phyloP scores from a whole-genome alignment of 2,329 filamentous ascomycete species.

The Hypoxylon sp. region DNA sequence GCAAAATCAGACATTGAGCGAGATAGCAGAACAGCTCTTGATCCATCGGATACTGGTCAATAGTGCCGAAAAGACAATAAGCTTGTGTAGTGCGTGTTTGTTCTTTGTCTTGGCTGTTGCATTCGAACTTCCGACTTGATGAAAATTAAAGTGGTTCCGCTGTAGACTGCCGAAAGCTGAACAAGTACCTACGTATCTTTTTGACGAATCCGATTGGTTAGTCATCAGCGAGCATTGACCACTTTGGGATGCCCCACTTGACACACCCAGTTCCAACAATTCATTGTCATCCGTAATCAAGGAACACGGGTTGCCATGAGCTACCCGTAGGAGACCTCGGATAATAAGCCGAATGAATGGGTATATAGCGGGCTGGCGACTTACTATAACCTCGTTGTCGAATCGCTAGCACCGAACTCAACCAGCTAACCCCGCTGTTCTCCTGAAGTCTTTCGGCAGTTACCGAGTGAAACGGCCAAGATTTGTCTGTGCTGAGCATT shows the following conservation, averaged over 20 bases:
- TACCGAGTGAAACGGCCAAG: conserved; percentile 33
- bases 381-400: neutral
- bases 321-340: neutral
- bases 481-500: conserved; percentile 22
- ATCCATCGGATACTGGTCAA: neutral
- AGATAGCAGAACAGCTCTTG: neutral
- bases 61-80: neutral
- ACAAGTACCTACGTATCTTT: neutral
- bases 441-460: conserved; percentile 19
- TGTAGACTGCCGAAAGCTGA: neutral
- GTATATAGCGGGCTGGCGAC: neutral
- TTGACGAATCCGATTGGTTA: conserved; percentile 27
- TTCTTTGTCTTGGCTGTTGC: neutral
- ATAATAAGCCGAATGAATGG: neutral
- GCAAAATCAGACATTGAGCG: neutral
- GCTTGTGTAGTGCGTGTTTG: neutral
- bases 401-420: conserved; percentile 3
- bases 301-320: neutral
- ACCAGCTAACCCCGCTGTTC: neutral
- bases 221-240: conserved; percentile 21
- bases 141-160: neutral
- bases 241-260: conserved; percentile 7
- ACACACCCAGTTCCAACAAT: neutral
- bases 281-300: neutral
- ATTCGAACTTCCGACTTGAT: conserved; percentile 2